These are phyloP conservation scores for Shiraia bambusicola DNA, from an alignment of 2,329 filamentous ascomycete species.

Conservation along the genomic window DNA sequence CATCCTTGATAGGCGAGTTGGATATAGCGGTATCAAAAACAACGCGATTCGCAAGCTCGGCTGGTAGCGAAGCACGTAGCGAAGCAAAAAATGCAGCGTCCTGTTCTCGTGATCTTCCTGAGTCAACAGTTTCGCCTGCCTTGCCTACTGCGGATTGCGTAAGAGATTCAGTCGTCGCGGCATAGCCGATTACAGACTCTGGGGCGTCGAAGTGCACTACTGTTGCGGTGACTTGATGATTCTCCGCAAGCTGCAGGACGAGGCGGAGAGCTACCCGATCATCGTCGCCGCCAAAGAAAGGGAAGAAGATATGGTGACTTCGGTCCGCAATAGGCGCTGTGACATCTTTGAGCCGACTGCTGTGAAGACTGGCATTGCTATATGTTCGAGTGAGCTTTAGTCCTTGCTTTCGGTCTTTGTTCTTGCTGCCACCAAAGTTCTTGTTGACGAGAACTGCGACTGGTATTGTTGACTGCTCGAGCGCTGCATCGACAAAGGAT, in stretches of 20 bases:
- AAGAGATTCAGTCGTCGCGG: slow-evolving; percentile 11
- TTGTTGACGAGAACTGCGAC: slow-evolving; percentile 80
- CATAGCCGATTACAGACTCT: slow-evolving; percentile 10
- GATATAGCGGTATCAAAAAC: slow-evolving; percentile 56
- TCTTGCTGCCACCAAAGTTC: slow-evolving; percentile 58
- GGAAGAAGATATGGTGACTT: slow-evolving; percentile 81
- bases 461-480: slow-evolving; percentile 65
- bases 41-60: slow-evolving; percentile 55
- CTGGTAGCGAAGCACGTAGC: slow-evolving; percentile 58
- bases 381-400: slow-evolving; percentile 30
- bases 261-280: slow-evolving; percentile 78
- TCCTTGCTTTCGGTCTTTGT: slow-evolving; percentile 32
- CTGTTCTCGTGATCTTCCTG: slow-evolving; percentile 37
- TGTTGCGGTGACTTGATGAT: slow-evolving; percentile 74
- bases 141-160: slow-evolving; percentile 18
- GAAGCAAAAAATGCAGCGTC: slow-evolving; percentile 60
- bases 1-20: slow-evolving; percentile 43
- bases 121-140: slow-evolving; percentile 13
- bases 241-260: slow-evolving; percentile 80
- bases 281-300: slow-evolving; percentile 82
- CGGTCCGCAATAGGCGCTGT: slow-evolving; percentile 62
- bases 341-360: slow-evolving; percentile 58
- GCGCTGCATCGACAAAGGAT: slow-evolving; percentile 68
- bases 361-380: slow-evolving; percentile 50
- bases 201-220: slow-evolving; percentile 61